Percentiles rank a stretch among this genome's conserved stretches.
Evolutionary conservation across 1,284 basidiomycete species (phyloP).

Genomic region (Leccinum proliferum): DNA sequence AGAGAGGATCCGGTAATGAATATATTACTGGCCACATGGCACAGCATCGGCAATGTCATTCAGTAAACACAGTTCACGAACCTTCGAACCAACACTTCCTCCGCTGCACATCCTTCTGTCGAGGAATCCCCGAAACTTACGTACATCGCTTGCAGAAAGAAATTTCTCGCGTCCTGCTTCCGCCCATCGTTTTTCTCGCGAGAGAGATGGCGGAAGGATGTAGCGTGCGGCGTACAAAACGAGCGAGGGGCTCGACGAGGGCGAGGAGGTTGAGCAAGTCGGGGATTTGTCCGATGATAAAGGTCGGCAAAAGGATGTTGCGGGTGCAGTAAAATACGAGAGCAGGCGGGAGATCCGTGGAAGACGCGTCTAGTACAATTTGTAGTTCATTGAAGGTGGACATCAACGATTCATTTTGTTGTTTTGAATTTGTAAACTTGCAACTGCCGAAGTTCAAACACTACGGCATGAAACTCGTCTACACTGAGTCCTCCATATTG

Average conservation of each 20-base stretch:
- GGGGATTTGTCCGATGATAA: conserved; percentile 31
- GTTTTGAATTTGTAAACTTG: no score
- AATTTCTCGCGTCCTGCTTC: no score
- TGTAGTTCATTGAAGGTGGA: no score
- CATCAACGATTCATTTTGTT: no score
- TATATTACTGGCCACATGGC: not conserved
- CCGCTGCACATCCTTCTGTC: not conserved
- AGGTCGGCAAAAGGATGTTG: conserved; percentile 33
- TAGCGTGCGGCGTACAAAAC: no score
- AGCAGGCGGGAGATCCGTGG: conserved; percentile 22
- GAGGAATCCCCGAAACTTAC: not conserved
- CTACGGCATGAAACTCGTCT: no score
- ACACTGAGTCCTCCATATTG: no score
- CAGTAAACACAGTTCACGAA: not conserved
- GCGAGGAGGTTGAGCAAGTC: conserved; percentile 38
- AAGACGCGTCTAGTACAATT: no score
- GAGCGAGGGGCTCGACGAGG: conserved; percentile 28
- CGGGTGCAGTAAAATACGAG: conserved; percentile 34
- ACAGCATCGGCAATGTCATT: not conserved
- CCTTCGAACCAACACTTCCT: not conserved
- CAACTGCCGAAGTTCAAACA: not conserved
- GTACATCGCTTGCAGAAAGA: not conserved
- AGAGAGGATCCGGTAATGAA: not conserved
- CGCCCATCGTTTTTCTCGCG: not conserved
- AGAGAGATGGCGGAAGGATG: not conserved